Base-by-base conservation (phyloP, 805 yeast species). In the Nakazawaea ishiwadae region DNA sequence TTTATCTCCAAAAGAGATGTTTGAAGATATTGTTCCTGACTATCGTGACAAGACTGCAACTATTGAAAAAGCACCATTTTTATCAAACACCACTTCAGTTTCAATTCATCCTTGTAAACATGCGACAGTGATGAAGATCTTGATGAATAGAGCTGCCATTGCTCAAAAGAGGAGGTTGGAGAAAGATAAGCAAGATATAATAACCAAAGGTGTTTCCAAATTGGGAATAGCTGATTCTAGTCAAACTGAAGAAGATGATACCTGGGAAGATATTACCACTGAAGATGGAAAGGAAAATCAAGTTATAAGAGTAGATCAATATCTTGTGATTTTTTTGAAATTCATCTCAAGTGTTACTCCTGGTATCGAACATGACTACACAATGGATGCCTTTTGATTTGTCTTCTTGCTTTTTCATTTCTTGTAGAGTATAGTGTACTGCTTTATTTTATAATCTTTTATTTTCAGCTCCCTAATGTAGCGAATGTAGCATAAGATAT, bases 331-430 rank as follows among this genome's bases (percentile, higher is more conserved):
- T 12, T 93, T 93, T 59, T 71, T 93, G 54, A 93, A 93, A 63
- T 93, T 93, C 56, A 91, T 93, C 36, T 85, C 97, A 7, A 87
- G 97, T 65, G 98, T 93, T 7, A 90, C 96, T 1, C 99, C 99
- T 0, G 96, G 97, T 14, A 90, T 93, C 43, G 96, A 91, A 64
- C 95, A 91, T 61, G 99, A 93, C 54, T 89, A 89, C 58, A 93
- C 99, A n/a, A 93, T 91, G 97, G 90, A 89, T 59, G 97, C 96
- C 1, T 77, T 84, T 55, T 28, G 31, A 28, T 14, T n/a, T 12
- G 31, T 14, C 8, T 11, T 8, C 10, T 27, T 23, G 20, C 21
- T 23, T 14, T 20, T 24, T 38, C 5, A 14, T 23, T 4, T 38
- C 21, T 30, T 31, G 18, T 32, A 18, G 16, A 5, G 21, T 19